A percentile compares a stretch with the other conserved stretches of the same genome.
phyloP scores from a whole-genome alignment of 2,329 filamentous ascomycete species.

The Graphilbum fragrans region DNA sequence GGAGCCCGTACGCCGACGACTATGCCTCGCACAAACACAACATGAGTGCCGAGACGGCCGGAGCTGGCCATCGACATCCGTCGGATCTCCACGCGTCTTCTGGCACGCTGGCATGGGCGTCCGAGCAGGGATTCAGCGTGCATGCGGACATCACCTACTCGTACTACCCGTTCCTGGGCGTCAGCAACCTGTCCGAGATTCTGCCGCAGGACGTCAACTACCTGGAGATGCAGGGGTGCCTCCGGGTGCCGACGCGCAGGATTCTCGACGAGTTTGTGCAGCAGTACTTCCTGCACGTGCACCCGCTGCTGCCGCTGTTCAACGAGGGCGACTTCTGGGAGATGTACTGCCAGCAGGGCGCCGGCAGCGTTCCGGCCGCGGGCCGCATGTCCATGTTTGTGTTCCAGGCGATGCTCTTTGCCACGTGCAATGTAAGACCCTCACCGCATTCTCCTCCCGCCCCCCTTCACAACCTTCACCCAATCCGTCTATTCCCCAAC shows the following conservation, averaged over 20 bases:
- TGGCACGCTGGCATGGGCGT: too few species aligned
- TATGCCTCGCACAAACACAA: too few species aligned
- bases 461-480: too few species aligned
- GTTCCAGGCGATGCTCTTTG: constrained; percentile 31
- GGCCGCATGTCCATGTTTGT: constrained; percentile 26
- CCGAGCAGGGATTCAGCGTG: constrained; percentile 1
- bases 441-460: too few species aligned
- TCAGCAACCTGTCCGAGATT: constrained; percentile 24
- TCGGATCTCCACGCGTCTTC: too few species aligned
- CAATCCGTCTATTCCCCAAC: constrained; percentile 16
- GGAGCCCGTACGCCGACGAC: too few species aligned
- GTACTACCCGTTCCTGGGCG: constrained; percentile 28
- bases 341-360: constrained; percentile 18
- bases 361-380: constrained; percentile 15
- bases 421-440: constrained; percentile 1
- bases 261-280: constrained; percentile 34
- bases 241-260: constrained; percentile 27
- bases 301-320: constrained; percentile 28
- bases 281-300: constrained; percentile 34
- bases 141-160: constrained; percentile 19
- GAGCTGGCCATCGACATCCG: too few species aligned
- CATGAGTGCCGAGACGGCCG: too few species aligned
- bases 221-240: constrained; percentile 31
- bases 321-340: constrained; percentile 37
- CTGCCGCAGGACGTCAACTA: constrained; percentile 34